Base-by-base conservation (phyloP, 345 rosid genomes). In the Clausena lansium region DNA sequence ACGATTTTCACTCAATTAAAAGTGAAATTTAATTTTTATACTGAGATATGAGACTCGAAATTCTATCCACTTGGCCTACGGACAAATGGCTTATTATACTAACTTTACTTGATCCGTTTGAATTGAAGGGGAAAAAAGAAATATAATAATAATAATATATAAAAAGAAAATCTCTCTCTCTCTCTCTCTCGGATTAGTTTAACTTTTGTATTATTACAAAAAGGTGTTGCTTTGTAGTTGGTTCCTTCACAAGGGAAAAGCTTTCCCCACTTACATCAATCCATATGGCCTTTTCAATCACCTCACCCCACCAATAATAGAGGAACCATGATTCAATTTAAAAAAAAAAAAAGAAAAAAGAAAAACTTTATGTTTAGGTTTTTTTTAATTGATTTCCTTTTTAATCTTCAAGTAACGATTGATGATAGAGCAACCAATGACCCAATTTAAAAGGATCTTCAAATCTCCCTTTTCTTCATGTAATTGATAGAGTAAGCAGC, bases 211-310 rank as follows among this genome's bases (percentile, higher is more conserved):
- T 81, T 75, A 79, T 81, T 32, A 80, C 67, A 32, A 76, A 77
- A 79, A 81, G 80, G 78, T 74, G 83, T 79, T 82, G 81, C 87
- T 82, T 80, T 74, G 69, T 30, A 82, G 81, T 81, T 79, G 86
- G 87, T 85, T 82, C 81, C 85, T 85, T 85, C 64, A 70, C n/a
- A 30, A 78, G 82, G 81, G 70, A 81, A 83, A 83, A 69, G 79
- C 27, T 35, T 76, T 65, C 77, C 74, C 78, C 82, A 80, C 82
- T 75, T 59, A 32, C 64, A 68, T 59, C 77, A 24, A 58, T 54
- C 58, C 64, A 50, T 54, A 54, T 78, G 78, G 71, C 77, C 76
- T 79, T 79, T 61, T 70, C 70, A 28, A 62, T 59, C 25, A n/a
- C 64, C 33, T 71, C 80, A 62, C 69, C 76, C 78, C 81, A 76